These are phyloP conservation scores for Flaveria brownii DNA, from an alignment of 129 eudicot genomes.

Conservation along the genomic window DNA sequence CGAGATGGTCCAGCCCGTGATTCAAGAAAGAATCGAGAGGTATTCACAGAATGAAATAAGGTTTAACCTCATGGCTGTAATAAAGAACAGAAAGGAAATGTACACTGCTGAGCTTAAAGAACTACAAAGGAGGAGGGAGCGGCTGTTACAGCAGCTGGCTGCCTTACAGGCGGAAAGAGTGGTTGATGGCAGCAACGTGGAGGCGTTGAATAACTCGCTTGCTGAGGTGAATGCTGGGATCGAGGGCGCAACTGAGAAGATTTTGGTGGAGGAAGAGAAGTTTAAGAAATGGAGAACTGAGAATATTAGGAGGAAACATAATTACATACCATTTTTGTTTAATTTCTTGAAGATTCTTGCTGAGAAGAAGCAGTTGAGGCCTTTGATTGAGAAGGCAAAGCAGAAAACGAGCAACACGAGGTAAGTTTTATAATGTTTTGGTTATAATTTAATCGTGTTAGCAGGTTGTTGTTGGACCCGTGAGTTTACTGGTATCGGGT, in stretches of 20 bases:
- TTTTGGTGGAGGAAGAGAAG: conserved; percentile 92
- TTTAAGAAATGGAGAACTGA: conserved; percentile 95
- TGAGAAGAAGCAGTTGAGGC: conserved; percentile 98
- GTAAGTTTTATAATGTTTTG: conserved; percentile 23
- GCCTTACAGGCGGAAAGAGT: conserved; percentile 56
- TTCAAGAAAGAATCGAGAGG: conserved; percentile 86
- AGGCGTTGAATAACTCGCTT: conserved; percentile 58
- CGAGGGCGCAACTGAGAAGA: conserved; percentile 87
- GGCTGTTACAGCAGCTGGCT: conserved; percentile 70
- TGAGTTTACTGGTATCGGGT: too few relatives aligned
- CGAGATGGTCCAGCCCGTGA: conserved; percentile 74
- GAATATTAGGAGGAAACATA: conserved; percentile 81
- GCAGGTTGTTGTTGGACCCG: background rate
- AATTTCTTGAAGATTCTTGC: conserved; percentile 95
- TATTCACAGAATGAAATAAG: conserved; percentile 85
- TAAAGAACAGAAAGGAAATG: conserved; percentile 90
- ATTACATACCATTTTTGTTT: conserved; percentile 92
- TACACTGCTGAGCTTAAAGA: conserved; percentile 88
- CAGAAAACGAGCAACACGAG: conserved; percentile 65
- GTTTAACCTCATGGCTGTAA: conserved; percentile 78
- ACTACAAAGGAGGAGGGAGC: conserved; percentile 77
- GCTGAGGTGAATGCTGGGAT: conserved; percentile 79
- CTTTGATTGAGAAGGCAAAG: conserved; percentile 90
- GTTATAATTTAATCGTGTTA: background rate
- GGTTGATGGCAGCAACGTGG: conserved; percentile 55